Evolutionary conservation across 2,329 filamentous ascomycete species (phyloP).

Genomic region (Arachnopeziza araneosa): DNA sequence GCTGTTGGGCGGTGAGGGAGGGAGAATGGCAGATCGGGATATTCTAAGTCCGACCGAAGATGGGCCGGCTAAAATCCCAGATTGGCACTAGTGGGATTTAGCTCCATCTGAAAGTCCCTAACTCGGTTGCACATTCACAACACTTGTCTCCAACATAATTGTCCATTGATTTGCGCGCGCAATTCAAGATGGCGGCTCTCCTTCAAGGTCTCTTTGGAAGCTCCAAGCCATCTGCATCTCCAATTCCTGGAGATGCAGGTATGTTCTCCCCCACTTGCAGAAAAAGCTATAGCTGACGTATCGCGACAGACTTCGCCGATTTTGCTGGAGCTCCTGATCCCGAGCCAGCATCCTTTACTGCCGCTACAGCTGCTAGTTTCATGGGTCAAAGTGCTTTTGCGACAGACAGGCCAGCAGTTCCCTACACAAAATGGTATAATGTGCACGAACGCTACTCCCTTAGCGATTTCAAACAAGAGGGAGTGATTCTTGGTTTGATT

Average conservation of each 20-base stretch:
- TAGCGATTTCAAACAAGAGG: conserved; percentile 83
- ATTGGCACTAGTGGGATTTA: background rate
- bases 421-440: conserved; percentile 95
- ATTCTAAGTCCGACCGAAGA: background rate
- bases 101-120: background rate
- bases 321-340: conserved; percentile 76
- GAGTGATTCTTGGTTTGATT: conserved; percentile 72
- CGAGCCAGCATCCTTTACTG: conserved; percentile 43
- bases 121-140: background rate
- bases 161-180: conserved; percentile 7
- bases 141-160: conserved; percentile 4
- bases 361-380: conserved; percentile 39
- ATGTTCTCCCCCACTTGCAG: conserved; percentile 29
- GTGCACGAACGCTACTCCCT: conserved; percentile 84
- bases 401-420: conserved; percentile 46
- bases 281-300: background rate
- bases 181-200: conserved; percentile 27
- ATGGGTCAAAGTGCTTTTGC: conserved; percentile 39
- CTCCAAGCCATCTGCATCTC: conserved; percentile 52
- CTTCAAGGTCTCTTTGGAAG: conserved; percentile 61
- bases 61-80: background rate
- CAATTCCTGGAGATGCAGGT: conserved; percentile 58
- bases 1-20: background rate
- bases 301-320: conserved; percentile 79
- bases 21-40: background rate